These are phyloP conservation scores for Lipomyces sp. DNA, from an alignment of 805 yeast genomes.

Conservation along the genomic window DNA sequence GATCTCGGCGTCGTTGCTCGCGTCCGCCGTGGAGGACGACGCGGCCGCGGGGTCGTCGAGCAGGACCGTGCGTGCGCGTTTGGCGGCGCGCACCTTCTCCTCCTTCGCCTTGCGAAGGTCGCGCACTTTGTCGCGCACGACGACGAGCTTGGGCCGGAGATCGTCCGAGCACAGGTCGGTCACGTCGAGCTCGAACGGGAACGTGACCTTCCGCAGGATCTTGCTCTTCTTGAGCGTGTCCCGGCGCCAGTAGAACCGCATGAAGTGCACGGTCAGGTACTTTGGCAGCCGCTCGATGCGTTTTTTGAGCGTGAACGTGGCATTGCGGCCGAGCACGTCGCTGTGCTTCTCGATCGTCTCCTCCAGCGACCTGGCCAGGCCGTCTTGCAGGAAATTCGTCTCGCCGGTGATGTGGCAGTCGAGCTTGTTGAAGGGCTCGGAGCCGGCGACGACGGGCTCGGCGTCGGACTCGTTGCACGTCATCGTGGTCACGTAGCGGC, in stretches of 20 bases:
- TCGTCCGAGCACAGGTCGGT: constrained; percentile 82
- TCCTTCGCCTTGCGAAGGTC: constrained; percentile 69
- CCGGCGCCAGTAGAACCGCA: constrained; percentile 93
- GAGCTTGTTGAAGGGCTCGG: constrained; percentile 65
- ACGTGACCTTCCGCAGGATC: constrained; percentile 87
- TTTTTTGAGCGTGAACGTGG: constrained; percentile 59
- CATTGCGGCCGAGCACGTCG: constrained; percentile 63
- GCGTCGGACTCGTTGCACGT: constrained; percentile 59
- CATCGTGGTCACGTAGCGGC: constrained; percentile 60
- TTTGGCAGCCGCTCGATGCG: constrained; percentile 78
- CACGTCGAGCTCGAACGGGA: constrained; percentile 89
- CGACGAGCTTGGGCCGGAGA: constrained; percentile 61
- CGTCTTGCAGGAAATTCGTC: constrained; percentile 87
- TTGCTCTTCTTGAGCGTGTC: constrained; percentile 88
- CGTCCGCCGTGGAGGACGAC: constrained; percentile 28
- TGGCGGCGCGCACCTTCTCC: constrained; percentile 69
- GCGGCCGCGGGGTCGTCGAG: constrained; percentile 31
- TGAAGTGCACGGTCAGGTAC: constrained; percentile 84
- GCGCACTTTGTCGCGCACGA: constrained; percentile 72
- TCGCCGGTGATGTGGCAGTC: constrained; percentile 83
- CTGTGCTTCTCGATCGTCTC: constrained; percentile 78
- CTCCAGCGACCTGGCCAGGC: constrained; percentile 66
- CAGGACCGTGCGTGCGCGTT: constrained; percentile 49
- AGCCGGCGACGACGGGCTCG: constrained; percentile 45
- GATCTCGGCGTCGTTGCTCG: constrained; percentile 28